Base-by-base conservation (phyloP, 352 stramenopile species). In the Globisporangium okanoganense region DNA sequence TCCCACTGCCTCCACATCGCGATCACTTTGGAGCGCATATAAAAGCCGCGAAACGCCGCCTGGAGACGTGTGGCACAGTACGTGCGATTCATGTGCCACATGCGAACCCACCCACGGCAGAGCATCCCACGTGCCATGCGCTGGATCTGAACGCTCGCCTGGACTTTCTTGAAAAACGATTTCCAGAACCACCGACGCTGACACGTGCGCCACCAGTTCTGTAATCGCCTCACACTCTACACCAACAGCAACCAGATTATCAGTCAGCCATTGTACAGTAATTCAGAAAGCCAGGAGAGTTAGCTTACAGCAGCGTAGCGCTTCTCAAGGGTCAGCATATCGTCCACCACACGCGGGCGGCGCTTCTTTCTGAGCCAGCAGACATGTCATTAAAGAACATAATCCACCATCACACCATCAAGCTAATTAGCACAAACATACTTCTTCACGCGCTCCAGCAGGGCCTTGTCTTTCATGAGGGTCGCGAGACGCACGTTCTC, bases 311-410 rank as follows among this genome's bases (percentile, higher is more conserved):
- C 55, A 44, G 71, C 58, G 18, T 88, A 88, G 14, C 67, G 71
- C 4, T 75, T 70, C 62, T 94, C 84, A 12, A 92, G 54, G 10
- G 75, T 35, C 27, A 94, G 65, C 79, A 94, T 83, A 56, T 94
- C 84, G 29, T 90, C 69, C 5, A 92, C 75, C 50, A 94, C 79
- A 3, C 73, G 76, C 7, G 83, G 83, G 13, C 68, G 72, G 27
- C 56, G 22, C 56, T 78, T 83, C 53, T 81, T 79, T 55, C 77
- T 92, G 36, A 9, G 16, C 13, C 13, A 27, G 22, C 7, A 56
- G 1, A 12, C 14, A 16, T 24, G 18, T 9, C 0, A 1, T 52
- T 52, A 52, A 40, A 8, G 6, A 25, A 22, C 8, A 25, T 24
- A 50, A 3, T 20, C n/a, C 14, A 22, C 1, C 2, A 36, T 24